These are phyloP conservation scores for Elaeagnus macrophylla DNA, from an alignment of 306 rosid genomes.

Conservation along the genomic window DNA sequence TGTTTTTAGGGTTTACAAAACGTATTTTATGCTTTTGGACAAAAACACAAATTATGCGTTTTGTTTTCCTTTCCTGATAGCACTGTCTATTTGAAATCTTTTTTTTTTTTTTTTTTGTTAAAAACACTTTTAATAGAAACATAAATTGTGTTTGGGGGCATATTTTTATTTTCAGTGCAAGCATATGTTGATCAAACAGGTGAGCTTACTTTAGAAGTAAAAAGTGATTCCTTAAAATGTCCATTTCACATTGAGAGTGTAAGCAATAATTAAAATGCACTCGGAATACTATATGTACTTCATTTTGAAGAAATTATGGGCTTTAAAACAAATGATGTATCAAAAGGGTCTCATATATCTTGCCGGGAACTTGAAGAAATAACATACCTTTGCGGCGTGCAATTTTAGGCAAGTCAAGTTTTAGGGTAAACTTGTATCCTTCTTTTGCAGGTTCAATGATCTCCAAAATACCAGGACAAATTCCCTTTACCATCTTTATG, in stretches of 20 bases:
- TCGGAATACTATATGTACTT: constrained; percentile 1
- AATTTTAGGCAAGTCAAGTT: constrained; percentile 48
- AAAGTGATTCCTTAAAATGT: neutral
- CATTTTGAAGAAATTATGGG: neutral
- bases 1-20: no score
- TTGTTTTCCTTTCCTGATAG: no score
- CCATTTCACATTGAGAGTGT: no score
- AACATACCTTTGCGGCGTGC: constrained; percentile 47
- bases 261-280: neutral
- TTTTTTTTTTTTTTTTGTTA: no score
- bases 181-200: no score
- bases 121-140: no score
- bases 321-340: neutral
- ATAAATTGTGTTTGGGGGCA: no score
- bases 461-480: constrained; percentile 41
- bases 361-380: constrained; percentile 4
- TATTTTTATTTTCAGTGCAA: no score
- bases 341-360: neutral
- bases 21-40: no score
- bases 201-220: no score
- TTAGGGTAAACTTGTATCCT: constrained; percentile 68
- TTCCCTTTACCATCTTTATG: constrained; percentile 47
- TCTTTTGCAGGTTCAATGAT: constrained; percentile 54
- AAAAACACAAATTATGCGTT: no score
- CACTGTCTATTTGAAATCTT: no score